Percentiles rank a stretch among this genome's conserved stretches.
phyloP scores from a whole-genome alignment of 2,329 filamentous ascomycete genomes.

The Raffaelea deltoideospora region DNA sequence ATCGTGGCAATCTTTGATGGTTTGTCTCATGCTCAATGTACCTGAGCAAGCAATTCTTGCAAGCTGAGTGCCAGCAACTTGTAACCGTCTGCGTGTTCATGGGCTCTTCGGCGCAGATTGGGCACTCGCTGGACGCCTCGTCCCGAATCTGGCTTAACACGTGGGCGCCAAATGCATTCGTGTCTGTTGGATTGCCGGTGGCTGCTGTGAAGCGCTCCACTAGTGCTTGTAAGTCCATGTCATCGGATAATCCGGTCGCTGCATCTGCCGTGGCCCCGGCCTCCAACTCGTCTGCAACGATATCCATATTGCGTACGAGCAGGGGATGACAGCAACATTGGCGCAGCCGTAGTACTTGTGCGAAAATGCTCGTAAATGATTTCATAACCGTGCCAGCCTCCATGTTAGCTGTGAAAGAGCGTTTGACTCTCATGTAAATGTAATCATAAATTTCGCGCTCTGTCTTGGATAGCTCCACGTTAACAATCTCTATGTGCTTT shows the following conservation, averaged over 20 bases:
- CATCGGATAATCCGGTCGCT: conserved; percentile 69
- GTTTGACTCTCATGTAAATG: conserved; percentile 70
- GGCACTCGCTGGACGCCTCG: conserved; percentile 78
- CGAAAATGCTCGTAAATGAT: conserved; percentile 92
- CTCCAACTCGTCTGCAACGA: conserved; percentile 79
- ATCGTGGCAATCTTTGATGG: conserved; percentile 60
- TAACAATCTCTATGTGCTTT: conserved; percentile 70
- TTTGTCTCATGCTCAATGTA: conserved; percentile 80
- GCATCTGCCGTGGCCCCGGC: conserved; percentile 65
- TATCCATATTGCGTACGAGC: conserved; percentile 68
- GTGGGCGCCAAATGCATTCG: conserved; percentile 67
- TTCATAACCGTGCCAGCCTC: conserved; percentile 89
- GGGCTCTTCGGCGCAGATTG: conserved; percentile 86
- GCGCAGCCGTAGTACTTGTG: conserved; percentile 81
- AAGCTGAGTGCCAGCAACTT: conserved; percentile 94
- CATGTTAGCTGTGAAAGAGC: conserved; percentile 71
- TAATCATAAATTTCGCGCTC: conserved; percentile 89
- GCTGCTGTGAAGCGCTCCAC: conserved; percentile 69
- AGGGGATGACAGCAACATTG: conserved; percentile 92
- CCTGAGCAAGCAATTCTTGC: conserved; percentile 80
- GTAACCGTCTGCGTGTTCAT: conserved; percentile 93
- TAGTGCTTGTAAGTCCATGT: conserved; percentile 85
- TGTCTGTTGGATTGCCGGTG: conserved; percentile 44
- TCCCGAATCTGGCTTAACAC: conserved; percentile 83
- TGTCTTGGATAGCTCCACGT: conserved; percentile 68